Percentiles rank a stretch among this genome's conserved stretches.
phyloP scores from a whole-genome alignment of 441 rosid genomes.

The Breynia disticha region DNA sequence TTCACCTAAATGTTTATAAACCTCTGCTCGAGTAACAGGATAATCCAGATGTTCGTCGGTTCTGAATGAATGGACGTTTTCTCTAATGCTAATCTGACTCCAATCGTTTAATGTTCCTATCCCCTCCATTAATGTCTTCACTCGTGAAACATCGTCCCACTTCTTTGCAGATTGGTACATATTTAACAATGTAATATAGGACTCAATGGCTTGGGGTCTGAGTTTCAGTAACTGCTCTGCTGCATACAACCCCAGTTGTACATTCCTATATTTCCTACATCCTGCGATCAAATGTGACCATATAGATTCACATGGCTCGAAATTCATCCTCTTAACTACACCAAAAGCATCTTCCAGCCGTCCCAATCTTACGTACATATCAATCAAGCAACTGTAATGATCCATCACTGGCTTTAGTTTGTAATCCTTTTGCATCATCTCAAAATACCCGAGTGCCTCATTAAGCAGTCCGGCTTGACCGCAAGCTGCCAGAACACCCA shows the following conservation, averaged over 20 bases:
- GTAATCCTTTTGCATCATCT: constrained; percentile 41
- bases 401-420: constrained; percentile 42
- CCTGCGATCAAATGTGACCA: constrained; percentile 36
- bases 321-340: constrained; percentile 28
- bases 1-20: constrained; percentile 24
- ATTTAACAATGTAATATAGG: constrained; percentile 23
- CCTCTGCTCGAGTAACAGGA: constrained; percentile 14
- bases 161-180: constrained; percentile 26
- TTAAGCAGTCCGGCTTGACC: constrained; percentile 37
- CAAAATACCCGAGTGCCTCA: constrained; percentile 37
- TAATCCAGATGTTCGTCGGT: constrained; percentile 13
- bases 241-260: constrained; percentile 31
- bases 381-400: constrained; percentile 35
- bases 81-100: constrained; percentile 47
- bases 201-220: constrained; percentile 26
- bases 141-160: constrained; percentile 31
- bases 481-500: constrained; percentile 51
- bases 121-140: constrained; percentile 27
- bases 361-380: constrained; percentile 36
- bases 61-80: constrained; percentile 29
- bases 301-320: constrained; percentile 29
- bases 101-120: constrained; percentile 22
- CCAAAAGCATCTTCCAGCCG: constrained; percentile 35
- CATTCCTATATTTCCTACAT: constrained; percentile 29
- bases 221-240: constrained; percentile 39